A percentile compares a stretch with the other conserved stretches of the same genome.
Evolutionary conservation across 495 filamentous ascomycete species (phyloP).

Genomic region (Aspergillus homomorphus): DNA sequence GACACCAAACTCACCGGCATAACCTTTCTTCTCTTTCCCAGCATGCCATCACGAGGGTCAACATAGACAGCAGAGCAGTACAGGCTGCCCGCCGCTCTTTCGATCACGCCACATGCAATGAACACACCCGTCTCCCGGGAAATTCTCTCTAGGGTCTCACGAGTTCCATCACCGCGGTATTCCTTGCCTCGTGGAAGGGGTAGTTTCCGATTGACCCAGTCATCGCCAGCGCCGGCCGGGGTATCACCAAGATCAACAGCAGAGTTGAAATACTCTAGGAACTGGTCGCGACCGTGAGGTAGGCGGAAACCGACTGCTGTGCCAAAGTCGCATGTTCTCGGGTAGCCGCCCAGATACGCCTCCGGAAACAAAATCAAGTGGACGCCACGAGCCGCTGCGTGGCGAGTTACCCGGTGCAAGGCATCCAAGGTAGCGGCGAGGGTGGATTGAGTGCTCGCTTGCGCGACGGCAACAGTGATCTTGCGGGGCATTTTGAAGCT

Average conservation of each 20-base stretch:
- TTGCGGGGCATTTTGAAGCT: conserved; percentile 34
- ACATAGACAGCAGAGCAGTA: conserved; percentile 86
- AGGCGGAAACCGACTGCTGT: conserved; percentile 66
- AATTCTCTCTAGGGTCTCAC: conserved; percentile 73
- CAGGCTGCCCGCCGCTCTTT: conserved; percentile 73
- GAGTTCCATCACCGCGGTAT: conserved; percentile 76
- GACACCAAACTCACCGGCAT: conserved; percentile 64
- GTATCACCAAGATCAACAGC: conserved; percentile 88
- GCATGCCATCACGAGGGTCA: conserved; percentile 63
- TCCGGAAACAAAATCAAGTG: conserved; percentile 88
- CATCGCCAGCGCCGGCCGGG: conserved; percentile 66
- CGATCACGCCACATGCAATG: conserved; percentile 73
- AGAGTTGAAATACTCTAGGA: conserved; percentile 70
- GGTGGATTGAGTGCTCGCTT: conserved; percentile 66
- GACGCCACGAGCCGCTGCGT: conserved; percentile 46
- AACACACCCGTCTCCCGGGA: conserved; percentile 76
- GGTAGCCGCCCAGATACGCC: conserved; percentile 91
- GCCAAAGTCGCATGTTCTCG: conserved; percentile 78
- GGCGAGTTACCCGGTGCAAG: conserved; percentile 53
- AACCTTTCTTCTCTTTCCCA: conserved; percentile 91
- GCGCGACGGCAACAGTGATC: conserved; percentile 73
- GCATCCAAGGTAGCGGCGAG: conserved; percentile 62
- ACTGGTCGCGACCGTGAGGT: conserved; percentile 74
- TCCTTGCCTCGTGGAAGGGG: conserved; percentile 45
- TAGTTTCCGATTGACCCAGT: conserved; percentile 66